phyloP scores from a whole-genome alignment of 208 protist genomes.

The Acanthamoeba triangularis region DNA sequence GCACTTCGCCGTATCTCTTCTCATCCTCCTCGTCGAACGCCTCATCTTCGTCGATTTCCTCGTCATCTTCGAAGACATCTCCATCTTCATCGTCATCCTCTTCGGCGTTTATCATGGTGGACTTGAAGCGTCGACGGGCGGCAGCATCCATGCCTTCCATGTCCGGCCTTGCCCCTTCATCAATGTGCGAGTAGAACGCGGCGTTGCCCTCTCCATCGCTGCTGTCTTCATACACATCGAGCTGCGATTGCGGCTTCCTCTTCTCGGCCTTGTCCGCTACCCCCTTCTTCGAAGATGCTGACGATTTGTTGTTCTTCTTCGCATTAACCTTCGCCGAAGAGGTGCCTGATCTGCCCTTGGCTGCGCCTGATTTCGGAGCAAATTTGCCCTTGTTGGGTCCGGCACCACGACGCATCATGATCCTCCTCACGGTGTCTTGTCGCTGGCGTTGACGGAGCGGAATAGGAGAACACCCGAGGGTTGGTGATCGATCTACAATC shows the following conservation, averaged over 20 bases:
- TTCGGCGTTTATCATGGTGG: constrained; percentile 16
- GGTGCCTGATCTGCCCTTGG: not conserved
- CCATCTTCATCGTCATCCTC: not conserved
- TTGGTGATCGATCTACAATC: not conserved
- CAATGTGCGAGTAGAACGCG: constrained; percentile 48
- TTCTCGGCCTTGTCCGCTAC: not conserved
- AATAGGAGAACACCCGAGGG: not conserved
- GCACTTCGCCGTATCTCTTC: constrained; percentile 48
- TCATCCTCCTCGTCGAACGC: constrained; percentile 78
- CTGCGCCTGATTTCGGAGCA: not conserved
- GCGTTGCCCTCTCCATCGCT: constrained; percentile 59
- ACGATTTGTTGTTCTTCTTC: not conserved
- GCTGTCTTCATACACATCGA: constrained; percentile 64
- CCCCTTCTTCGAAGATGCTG: not conserved
- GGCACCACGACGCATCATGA: not conserved
- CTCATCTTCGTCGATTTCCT: constrained; percentile 78
- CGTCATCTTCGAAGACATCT: constrained; percentile 54
- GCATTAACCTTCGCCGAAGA: not conserved
- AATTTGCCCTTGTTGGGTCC: not conserved
- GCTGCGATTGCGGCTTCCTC: not conserved
- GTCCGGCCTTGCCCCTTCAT: constrained; percentile 40
- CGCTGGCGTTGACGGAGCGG: not conserved
- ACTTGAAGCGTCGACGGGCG: not conserved
- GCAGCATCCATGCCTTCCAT: constrained; percentile 28
- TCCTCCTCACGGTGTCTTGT: not conserved